phyloP scores from a whole-genome alignment of 768 basidiomycete species.

The Leccinum longicurvipes region DNA sequence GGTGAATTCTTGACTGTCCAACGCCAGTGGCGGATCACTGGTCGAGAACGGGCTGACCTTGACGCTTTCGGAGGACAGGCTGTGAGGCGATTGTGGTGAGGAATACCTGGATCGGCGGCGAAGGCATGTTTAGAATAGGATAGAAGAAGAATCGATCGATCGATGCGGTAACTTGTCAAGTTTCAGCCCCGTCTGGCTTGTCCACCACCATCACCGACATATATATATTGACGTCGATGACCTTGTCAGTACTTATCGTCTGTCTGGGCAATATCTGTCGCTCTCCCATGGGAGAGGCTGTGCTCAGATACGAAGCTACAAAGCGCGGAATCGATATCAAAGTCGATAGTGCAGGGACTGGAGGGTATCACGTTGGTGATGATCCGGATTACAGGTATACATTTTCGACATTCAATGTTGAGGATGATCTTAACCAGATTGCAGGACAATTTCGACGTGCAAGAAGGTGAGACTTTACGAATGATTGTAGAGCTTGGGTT shows the following conservation, averaged over 20 bases:
- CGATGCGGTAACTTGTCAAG: not conserved
- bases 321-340: slow-evolving; percentile 62
- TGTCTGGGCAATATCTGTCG: slow-evolving; percentile 87
- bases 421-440: not conserved
- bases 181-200: not conserved
- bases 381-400: slow-evolving; percentile 76
- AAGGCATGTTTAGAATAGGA: slow-evolving; percentile 48
- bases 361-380: slow-evolving; percentile 79
- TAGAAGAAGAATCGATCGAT: slow-evolving; percentile 4
- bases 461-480: slow-evolving; percentile 46
- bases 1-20: not conserved
- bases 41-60: slow-evolving; percentile 48
- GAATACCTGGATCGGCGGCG: slow-evolving; percentile 79
- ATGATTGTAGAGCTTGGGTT: not conserved
- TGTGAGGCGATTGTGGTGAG: slow-evolving; percentile 88
- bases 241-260: slow-evolving; percentile 64
- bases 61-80: slow-evolving; percentile 70
- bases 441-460: slow-evolving; percentile 68
- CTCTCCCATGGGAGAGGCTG: slow-evolving; percentile 91
- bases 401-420: not conserved
- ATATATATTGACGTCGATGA: slow-evolving; percentile 16
- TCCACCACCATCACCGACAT: not conserved
- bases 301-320: slow-evolving; percentile 64
- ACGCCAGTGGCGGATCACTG: not conserved
- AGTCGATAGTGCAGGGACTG: slow-evolving; percentile 85